Evolutionary conservation across 108 stramenopile species (phyloP).

Genomic region (Cyclotella baltica): DNA sequence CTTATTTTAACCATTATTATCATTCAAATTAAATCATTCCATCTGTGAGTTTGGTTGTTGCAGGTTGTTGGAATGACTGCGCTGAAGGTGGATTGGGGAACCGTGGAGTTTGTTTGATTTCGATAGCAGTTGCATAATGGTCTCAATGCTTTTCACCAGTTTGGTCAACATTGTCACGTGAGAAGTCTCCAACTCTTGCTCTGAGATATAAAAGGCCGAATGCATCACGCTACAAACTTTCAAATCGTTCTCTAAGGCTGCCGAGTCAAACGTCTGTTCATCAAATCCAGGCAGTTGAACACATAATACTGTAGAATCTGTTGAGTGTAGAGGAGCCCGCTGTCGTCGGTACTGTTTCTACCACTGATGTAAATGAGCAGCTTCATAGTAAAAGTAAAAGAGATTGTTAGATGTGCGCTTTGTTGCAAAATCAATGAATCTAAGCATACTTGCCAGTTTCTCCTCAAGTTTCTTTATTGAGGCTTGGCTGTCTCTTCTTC

Average conservation of each 20-base stretch:
- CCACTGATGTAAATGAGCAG: constrained; percentile 62
- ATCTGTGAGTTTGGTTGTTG: no score
- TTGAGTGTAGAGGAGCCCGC: constrained; percentile 71
- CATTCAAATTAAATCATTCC: no score
- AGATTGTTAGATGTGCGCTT: not conserved
- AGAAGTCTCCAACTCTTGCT: constrained; percentile 67
- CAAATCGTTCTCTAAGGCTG: constrained; percentile 61
- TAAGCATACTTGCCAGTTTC: constrained; percentile 47
- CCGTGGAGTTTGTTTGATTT: constrained; percentile 10
- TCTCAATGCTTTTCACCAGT: constrained; percentile 65
- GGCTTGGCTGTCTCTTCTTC: constrained; percentile 66
- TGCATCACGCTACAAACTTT: constrained; percentile 85
- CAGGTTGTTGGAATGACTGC: constrained; percentile 41
- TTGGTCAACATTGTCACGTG: constrained; percentile 74
- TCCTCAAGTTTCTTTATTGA: constrained; percentile 59
- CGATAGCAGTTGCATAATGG: constrained; percentile 35
- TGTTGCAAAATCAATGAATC: not conserved
- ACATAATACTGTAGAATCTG: constrained; percentile 74
- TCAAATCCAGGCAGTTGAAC: constrained; percentile 77
- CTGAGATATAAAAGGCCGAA: constrained; percentile 83
- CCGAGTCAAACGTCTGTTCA: constrained; percentile 79
- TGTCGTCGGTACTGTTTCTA: constrained; percentile 64
- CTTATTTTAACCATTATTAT: no score
- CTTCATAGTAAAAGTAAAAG: constrained; percentile 16
- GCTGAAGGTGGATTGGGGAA: constrained; percentile 15